Base-by-base conservation (phyloP, 2,329 filamentous ascomycete species). In the Xylariaceae sp. region DNA sequence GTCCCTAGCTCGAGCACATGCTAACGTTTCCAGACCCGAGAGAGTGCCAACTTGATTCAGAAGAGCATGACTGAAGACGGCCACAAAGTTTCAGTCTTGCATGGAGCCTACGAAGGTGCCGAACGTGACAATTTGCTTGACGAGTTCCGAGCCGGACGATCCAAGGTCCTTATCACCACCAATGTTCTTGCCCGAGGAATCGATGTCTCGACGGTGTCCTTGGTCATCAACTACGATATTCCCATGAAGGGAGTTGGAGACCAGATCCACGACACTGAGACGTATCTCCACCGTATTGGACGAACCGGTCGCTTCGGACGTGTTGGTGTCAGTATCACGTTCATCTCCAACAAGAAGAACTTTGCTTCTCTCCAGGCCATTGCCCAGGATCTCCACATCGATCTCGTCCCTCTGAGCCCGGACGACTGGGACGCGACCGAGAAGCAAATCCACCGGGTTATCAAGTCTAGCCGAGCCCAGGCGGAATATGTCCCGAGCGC, bases 141-240 rank as follows among this genome's bases (percentile, higher is more conserved):
- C 70, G 84, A 89, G 59, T 99, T 99, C 83, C 87, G 94, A 60
- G 83, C 78, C 50, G 93, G 93, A 45, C 83, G 88, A 60, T 91
- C 91, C 70, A 99, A 99, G 78, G 94, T 99, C 7, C 87, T 99
- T 63, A 97, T 99, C 71, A 95, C 94, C 1, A 99, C 94, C 67
- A 99, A 99, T 71, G 92, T 99, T 44, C 83, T 99, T 60, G 90
- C 94, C 7, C 92, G 94, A 71, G 94, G 94, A 72, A 97, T 99
- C 69, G 94, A 99, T 71, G 84, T 86, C 78, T 97, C 72, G 75
- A 95, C 77, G 34, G 94, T 99, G 11, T 96, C 92, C 8, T 94
- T 99, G 88, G 94, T 99, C 56, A 92, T 99, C 80, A 99, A 99
- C 80, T 99, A 99, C 76, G 88, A 91, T 68, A 88, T 91, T 59